Conservation (phyloP, 2,329 filamentous ascomycete species). For the Alternaria sp. region DNA sequence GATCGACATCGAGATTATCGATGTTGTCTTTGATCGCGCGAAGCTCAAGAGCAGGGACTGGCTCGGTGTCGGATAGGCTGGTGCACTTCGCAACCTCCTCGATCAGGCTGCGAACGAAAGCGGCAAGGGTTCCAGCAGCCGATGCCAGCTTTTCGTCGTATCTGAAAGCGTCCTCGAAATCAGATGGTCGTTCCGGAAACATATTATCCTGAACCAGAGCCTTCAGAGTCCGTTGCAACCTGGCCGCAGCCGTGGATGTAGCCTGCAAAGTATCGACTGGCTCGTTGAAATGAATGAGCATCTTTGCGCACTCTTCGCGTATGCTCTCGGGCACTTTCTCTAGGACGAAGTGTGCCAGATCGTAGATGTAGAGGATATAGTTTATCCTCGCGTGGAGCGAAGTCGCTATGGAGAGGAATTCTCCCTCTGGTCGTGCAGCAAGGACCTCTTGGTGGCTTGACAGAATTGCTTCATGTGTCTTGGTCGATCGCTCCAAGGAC, state of each 20-base stretch:
- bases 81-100: constrained; percentile 12
- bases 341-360: constrained; percentile 19
- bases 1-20: constrained; percentile 11
- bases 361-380: constrained; percentile 27
- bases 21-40: constrained; percentile 5
- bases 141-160: constrained; percentile 25
- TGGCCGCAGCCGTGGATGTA: constrained; percentile 23
- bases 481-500: constrained; percentile 68
- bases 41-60: constrained; percentile 2
- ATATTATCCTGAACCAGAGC: constrained; percentile 32
- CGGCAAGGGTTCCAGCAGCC: constrained; percentile 18
- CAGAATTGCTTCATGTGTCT: constrained; percentile 28
- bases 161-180: constrained; percentile 27
- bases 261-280: constrained; percentile 23
- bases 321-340: constrained; percentile 8
- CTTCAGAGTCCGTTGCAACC: constrained; percentile 29
- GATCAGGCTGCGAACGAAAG: constrained; percentile 22
- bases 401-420: constrained; percentile 26
- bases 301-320: constrained; percentile 51
- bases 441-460: constrained; percentile 19
- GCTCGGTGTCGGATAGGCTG: constrained; percentile 9
- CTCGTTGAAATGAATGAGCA: constrained; percentile 23
- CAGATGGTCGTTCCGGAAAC: constrained; percentile 33
- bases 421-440: constrained; percentile 32
- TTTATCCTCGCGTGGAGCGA: constrained; percentile 31